Evolutionary conservation across 202 grass and related monocot genomes (phyloP), one percentile per base, ranked within the genome.

Genomic region (Alloteropsis angusta): DNA sequence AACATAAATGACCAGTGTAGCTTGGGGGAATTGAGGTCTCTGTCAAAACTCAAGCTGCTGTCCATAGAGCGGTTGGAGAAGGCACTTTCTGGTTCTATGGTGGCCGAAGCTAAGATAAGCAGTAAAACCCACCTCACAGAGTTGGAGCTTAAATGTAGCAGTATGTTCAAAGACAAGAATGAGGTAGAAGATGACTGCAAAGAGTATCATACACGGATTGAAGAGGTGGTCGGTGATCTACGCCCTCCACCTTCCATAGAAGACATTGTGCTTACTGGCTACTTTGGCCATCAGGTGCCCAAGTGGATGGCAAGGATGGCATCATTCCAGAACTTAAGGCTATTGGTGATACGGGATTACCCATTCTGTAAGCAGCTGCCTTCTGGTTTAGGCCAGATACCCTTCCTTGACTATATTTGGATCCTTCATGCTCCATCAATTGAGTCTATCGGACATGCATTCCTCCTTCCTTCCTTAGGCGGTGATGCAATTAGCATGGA

Each of bases 191-290:
- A 1, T 5, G 45, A 16, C 19, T 22, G 6, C 3, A 39, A 54
- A n/a, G 75, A 58, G 16, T 68, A 79, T 23, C 46, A 80, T 19
- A 22, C 49, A 19, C 13, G 2, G 58, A 17, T 32, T 0, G 16
- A 57, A 26, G 5, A 71, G 19, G 46, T 85, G 8, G 32, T 85
- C 10, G 21, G 15, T 57, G 41, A 66, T 37, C 70, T 86, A 8
- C 50, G 63, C 68, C 84, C 84, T 23, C 84, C 78, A 18, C 39
- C 61, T 3, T 58, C 9, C 46, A 13, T 85, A 35, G 34, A 85
- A 74, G 1, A 39, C 0, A 5, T 25, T 56, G 9, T 56, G 7
- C 57, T 85, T 57, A 21, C 4, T 37, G 55, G 66, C 18, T 85
- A 79, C 25, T 74, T 25, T 72, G 83, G 83, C 41, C 53, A 56